Conservation (phyloP, 2,329 filamentous ascomycete species). For the Elsinoe australis region DNA sequence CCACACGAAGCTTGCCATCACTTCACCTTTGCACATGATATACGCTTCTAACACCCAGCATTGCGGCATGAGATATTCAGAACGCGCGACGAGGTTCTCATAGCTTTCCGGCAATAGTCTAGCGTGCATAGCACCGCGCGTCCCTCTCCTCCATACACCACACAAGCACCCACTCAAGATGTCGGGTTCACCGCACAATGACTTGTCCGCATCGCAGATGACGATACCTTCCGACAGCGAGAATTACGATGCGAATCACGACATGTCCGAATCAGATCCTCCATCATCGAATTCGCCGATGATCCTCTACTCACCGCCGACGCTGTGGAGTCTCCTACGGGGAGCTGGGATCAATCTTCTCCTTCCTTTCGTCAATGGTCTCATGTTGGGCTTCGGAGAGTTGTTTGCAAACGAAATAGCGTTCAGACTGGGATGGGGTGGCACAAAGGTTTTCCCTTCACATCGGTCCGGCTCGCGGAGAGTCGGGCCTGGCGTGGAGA, state of each 20-base stretch:
- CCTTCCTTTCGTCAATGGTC: slow-evolving; percentile 88
- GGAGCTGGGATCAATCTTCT: slow-evolving; percentile 94
- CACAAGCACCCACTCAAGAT: too few relatives aligned
- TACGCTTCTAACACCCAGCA: too few relatives aligned
- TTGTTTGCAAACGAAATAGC: slow-evolving; percentile 93
- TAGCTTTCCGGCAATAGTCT: too few relatives aligned
- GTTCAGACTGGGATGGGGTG: slow-evolving; percentile 85
- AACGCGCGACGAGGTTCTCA: too few relatives aligned
- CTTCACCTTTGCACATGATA: neutral
- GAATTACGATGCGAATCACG: slow-evolving; percentile 60
- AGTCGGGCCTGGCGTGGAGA: slow-evolving; percentile 75
- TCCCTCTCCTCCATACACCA: too few relatives aligned
- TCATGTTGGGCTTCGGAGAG: slow-evolving; percentile 98
- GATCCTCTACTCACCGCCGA: slow-evolving; percentile 83
- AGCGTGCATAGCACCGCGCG: too few relatives aligned
- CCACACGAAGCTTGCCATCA: neutral
- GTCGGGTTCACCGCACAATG: slow-evolving; percentile 22
- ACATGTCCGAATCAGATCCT: slow-evolving; percentile 54
- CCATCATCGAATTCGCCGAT: slow-evolving; percentile 58
- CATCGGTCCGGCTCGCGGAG: slow-evolving; percentile 55
- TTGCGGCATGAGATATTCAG: too few relatives aligned
- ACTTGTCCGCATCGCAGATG: slow-evolving; percentile 63
- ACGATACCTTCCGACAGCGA: slow-evolving; percentile 79
- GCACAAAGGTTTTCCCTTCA: slow-evolving; percentile 63
- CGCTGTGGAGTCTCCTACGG: slow-evolving; percentile 73